phyloP scores from a whole-genome alignment of 2,329 filamentous ascomycete species.

The Scolecobasidium constrictum region DNA sequence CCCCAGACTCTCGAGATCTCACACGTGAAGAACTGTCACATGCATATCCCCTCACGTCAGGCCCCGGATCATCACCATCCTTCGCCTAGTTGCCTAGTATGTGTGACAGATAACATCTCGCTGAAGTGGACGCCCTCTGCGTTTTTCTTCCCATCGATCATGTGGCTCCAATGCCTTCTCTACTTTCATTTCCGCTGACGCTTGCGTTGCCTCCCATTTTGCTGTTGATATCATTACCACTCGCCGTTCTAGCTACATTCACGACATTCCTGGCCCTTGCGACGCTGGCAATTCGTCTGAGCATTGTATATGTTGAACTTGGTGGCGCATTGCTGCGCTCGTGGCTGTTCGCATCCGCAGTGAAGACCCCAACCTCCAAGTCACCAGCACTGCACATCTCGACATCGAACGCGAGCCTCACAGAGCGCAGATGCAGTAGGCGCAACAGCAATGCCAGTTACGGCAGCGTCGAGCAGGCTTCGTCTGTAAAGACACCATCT shows the following conservation, averaged over 20 bases:
- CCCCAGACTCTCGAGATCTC: too few species aligned
- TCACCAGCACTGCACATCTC: conserved; percentile 1
- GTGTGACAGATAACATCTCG: too few species aligned
- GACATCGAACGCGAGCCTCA: neutral
- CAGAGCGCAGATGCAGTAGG: conserved; percentile 3
- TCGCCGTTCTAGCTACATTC: conserved; percentile 25
- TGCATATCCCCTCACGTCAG: neutral
- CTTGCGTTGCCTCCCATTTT: conserved; percentile 25
- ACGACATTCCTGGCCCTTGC: conserved; percentile 28
- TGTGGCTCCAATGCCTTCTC: conserved; percentile 3
- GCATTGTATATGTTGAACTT: conserved; percentile 31
- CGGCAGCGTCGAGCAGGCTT: neutral
- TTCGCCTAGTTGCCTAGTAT: too few species aligned
- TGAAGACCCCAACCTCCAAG: conserved; percentile 10
- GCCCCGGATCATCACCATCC: neutral
- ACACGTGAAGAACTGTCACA: too few species aligned
- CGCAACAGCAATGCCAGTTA: conserved; percentile 9
- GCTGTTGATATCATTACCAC: conserved; percentile 26
- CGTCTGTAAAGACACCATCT: neutral
- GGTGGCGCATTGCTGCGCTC: conserved; percentile 26
- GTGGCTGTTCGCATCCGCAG: conserved; percentile 20
- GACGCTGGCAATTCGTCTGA: conserved; percentile 27
- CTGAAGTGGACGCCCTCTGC: too few species aligned
- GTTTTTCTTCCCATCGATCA: neutral
- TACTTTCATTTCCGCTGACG: conserved; percentile 6